Percentiles rank a stretch among this genome's conserved stretches.
phyloP scores from a whole-genome alignment of 768 basidiomycete genomes.

The Tubosaeta sp. region DNA sequence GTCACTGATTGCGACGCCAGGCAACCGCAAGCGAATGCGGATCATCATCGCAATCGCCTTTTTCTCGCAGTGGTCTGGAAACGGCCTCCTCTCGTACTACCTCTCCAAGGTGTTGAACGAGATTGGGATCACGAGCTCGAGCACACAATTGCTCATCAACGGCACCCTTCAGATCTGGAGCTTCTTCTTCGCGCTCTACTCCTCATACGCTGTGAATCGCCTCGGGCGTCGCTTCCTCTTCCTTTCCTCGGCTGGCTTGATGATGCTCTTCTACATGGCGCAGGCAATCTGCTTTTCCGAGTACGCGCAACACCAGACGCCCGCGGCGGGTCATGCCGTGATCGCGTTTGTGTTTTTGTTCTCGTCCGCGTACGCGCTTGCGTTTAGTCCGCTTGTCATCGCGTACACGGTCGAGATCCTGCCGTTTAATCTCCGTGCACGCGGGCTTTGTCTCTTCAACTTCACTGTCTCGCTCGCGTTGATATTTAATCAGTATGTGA shows the following conservation, averaged over 20 bases:
- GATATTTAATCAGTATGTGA: slow-evolving; percentile 78
- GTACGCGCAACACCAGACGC: slow-evolving; percentile 42
- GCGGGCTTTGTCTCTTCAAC: slow-evolving; percentile 76
- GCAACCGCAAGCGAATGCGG: slow-evolving; percentile 65
- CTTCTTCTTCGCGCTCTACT: slow-evolving; percentile 12
- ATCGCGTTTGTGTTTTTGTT: slow-evolving; percentile 56
- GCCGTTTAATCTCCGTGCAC: slow-evolving; percentile 75
- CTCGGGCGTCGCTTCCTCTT: slow-evolving; percentile 66
- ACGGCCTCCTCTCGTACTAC: slow-evolving; percentile 70
- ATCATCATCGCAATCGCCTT: slow-evolving; percentile 63
- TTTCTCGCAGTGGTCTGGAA: slow-evolving; percentile 77
- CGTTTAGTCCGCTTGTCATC: slow-evolving; percentile 70
- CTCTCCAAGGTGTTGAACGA: slow-evolving; percentile 64
- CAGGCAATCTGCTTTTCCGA: slow-evolving; percentile 65
- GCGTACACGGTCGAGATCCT: slow-evolving; percentile 72
- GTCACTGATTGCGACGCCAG: slow-evolving; percentile 59
- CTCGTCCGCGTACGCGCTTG: slow-evolving; percentile 54
- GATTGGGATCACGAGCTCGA: slow-evolving; percentile 52
- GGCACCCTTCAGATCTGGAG: slow-evolving; percentile 52
- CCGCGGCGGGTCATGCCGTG: slow-evolving; percentile 47
- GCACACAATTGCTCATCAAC: slow-evolving; percentile 58
- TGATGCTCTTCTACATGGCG: slow-evolving; percentile 61
- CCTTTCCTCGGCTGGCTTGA: slow-evolving; percentile 51
- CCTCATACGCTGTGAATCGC: slow-evolving; percentile 43
- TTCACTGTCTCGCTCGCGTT: slow-evolving; percentile 58